phyloP scores from a whole-genome alignment of 192 early-diverging fungal species.

The Haplosporangium gracile region DNA sequence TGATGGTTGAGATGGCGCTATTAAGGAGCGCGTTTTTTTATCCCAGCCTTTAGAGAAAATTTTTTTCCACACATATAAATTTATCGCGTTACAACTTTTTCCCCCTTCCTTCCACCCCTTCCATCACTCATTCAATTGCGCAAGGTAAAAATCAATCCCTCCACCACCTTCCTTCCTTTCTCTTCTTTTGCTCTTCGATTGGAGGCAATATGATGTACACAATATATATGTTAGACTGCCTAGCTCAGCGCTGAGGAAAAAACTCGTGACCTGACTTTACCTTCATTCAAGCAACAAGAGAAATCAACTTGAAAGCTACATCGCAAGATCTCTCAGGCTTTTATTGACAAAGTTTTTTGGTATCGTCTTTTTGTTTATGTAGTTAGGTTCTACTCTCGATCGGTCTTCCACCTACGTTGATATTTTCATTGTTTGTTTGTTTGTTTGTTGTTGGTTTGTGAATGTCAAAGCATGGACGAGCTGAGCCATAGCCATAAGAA shows the following conservation, averaged over 20 bases:
- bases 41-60: neutral
- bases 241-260: constrained; percentile 36
- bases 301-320: neutral
- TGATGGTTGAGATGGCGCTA: no score
- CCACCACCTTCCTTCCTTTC: neutral
- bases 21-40: neutral
- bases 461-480: neutral
- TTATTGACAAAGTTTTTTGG: neutral
- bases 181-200: neutral
- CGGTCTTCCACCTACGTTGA: neutral
- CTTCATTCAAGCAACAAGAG: neutral
- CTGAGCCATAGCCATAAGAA: neutral
- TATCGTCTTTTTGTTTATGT: neutral
- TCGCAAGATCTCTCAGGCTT: neutral
- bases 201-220: constrained; percentile 52
- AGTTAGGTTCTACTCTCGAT: neutral
- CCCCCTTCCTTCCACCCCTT: neutral
- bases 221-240: constrained; percentile 55
- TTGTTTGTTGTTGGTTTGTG: neutral
- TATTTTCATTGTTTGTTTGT: neutral
- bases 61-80: neutral
- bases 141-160: constrained; percentile 13
- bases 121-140: neutral
- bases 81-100: neutral
- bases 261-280: constrained; percentile 45